phyloP scores from a whole-genome alignment of 495 filamentous ascomycete species.

The Penicillium coffeae region DNA sequence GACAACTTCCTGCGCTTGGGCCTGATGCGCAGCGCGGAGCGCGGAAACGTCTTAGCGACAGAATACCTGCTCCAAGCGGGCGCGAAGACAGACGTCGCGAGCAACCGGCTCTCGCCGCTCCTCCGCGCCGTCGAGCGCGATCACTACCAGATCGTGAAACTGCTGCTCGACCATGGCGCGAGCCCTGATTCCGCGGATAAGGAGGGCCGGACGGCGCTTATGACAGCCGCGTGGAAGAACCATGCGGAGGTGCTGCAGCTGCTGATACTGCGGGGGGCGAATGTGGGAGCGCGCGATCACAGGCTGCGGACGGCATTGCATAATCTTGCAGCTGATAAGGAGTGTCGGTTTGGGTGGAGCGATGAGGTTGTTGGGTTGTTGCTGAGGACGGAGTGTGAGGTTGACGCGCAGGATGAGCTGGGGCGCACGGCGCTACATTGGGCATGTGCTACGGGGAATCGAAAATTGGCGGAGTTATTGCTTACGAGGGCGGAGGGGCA shows the following conservation, averaged over 20 bases:
- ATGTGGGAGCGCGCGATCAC: slow-evolving; percentile 43
- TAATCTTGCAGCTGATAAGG: slow-evolving; percentile 55
- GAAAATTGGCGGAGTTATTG: slow-evolving; percentile 50
- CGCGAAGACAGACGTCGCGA: slow-evolving; percentile 40
- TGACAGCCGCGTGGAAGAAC: slow-evolving; percentile 57
- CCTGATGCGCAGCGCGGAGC: slow-evolving; percentile 48
- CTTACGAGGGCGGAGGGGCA: slow-evolving; percentile 37
- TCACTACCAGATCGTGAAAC: slow-evolving; percentile 40
- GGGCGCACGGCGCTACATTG: slow-evolving; percentile 59
- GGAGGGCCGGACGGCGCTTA: slow-evolving; percentile 52
- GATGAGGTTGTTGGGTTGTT: slow-evolving; percentile 46
- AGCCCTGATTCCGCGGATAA: slow-evolving; percentile 40
- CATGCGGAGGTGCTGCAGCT: slow-evolving; percentile 47
- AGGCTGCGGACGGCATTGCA: slow-evolving; percentile 45
- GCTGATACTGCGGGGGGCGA: slow-evolving; percentile 47
- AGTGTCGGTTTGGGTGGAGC: slow-evolving; percentile 44
- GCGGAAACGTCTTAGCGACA: slow-evolving; percentile 38
- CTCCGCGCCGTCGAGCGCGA: slow-evolving; percentile 50
- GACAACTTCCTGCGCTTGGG: slow-evolving; percentile 51
- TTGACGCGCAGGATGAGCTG: slow-evolving; percentile 46
- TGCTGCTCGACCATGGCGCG: slow-evolving; percentile 44
- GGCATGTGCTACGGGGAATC: slow-evolving; percentile 61
- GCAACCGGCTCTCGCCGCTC: slow-evolving; percentile 42
- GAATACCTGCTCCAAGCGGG: slow-evolving; percentile 45
- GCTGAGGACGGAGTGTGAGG: slow-evolving; percentile 36